These are phyloP conservation scores for Echites panduratus DNA, from an alignment of 257 asterid species.

Conservation along the genomic window DNA sequence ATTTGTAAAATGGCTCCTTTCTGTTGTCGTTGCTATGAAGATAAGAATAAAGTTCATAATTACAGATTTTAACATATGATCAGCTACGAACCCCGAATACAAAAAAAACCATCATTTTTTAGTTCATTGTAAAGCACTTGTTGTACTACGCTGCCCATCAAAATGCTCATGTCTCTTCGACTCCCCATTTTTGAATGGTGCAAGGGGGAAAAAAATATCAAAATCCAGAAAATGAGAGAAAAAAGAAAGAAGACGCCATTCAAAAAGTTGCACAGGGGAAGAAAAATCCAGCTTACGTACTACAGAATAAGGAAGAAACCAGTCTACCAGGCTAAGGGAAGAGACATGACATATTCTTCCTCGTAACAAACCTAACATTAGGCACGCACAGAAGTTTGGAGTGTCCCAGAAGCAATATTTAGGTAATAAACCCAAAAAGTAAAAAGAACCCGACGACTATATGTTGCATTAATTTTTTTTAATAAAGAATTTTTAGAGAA, in stretches of 20 bases:
- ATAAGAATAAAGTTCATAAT: slow-evolving; percentile 40
- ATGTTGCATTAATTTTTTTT: not conserved
- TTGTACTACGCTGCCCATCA: too few relatives aligned
- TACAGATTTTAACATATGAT: slow-evolving; percentile 14
- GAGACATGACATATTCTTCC: not conserved
- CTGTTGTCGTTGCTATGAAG: slow-evolving; percentile 40
- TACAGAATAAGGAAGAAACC: not conserved
- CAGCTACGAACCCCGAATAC: not conserved
- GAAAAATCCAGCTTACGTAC: not conserved
- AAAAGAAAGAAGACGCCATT: too few relatives aligned
- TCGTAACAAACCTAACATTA: not conserved
- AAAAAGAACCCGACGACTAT: slow-evolving; percentile 9
- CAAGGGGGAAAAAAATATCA: too few relatives aligned
- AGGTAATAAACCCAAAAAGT: slow-evolving; percentile 15
- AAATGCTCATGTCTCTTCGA: not conserved
- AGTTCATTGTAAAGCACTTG: slow-evolving; percentile 2
- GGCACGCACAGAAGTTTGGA: slow-evolving; percentile 5
- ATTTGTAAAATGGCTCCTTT: slow-evolving; percentile 50
- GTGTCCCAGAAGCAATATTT: slow-evolving; percentile 13
- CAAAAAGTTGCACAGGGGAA: not conserved
- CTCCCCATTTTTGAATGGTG: too few relatives aligned
- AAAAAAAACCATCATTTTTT: slow-evolving; percentile 2
- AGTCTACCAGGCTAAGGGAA: too few relatives aligned
- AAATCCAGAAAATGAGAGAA: too few relatives aligned
- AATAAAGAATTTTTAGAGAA: not conserved